These are phyloP conservation scores for Jackrogersella minutella DNA, from an alignment of 495 filamentous ascomycete species.

Conservation along the genomic window DNA sequence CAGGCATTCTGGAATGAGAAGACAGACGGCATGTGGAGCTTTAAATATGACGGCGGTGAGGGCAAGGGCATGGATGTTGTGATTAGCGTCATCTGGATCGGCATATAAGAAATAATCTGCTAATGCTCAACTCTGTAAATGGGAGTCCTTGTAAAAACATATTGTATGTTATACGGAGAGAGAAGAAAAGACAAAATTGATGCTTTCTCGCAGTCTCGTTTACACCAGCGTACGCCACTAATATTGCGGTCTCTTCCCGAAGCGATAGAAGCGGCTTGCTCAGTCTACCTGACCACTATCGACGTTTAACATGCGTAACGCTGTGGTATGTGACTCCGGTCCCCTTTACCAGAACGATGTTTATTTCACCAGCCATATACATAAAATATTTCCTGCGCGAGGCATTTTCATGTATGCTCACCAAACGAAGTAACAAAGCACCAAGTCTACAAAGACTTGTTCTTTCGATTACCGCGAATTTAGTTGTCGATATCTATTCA, in stretches of 20 bases:
- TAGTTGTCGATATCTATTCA: too few species aligned
- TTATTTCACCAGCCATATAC: too few species aligned
- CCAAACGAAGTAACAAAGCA: too few species aligned
- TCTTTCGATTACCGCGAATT: too few species aligned
- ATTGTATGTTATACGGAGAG: conserved; percentile 13
- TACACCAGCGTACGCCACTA: background rate
- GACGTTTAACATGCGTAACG: background rate
- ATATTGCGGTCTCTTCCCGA: too few species aligned
- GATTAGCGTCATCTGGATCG: conserved; percentile 90
- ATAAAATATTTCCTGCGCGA: too few species aligned
- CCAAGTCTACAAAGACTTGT: too few species aligned
- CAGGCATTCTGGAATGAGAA: conserved; percentile 98
- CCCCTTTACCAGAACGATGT: background rate
- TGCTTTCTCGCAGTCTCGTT: conserved; percentile 1
- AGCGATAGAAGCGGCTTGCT: too few species aligned
- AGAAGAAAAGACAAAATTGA: conserved; percentile 11
- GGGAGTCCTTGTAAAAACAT: conserved; percentile 6
- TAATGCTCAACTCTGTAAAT: background rate
- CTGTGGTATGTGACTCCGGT: background rate
- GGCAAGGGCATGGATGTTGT: conserved; percentile 90
- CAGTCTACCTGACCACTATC: background rate
- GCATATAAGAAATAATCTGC: conserved; percentile 50
- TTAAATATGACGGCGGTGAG: conserved; percentile 88
- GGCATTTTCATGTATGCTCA: too few species aligned
- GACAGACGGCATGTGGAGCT: conserved; percentile 97